Percentiles rank a stretch among this genome's conserved stretches.
Evolutionary conservation across 352 stramenopile genomes (phyloP).

Genomic region (Achlya hypogyna): DNA sequence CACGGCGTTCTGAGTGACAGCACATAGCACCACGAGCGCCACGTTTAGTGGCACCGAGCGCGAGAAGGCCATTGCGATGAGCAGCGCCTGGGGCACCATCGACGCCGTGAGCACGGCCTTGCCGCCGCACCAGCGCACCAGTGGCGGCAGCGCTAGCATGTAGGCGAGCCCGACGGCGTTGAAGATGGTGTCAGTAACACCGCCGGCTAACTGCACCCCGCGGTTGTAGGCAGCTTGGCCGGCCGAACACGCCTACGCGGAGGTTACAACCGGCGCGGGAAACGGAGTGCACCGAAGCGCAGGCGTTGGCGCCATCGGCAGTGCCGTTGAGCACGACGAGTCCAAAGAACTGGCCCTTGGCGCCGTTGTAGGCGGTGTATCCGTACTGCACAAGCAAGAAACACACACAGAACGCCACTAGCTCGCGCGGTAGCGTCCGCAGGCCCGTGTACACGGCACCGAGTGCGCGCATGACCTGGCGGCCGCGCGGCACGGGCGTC

Average conservation of each 20-base stretch:
- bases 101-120: slow-evolving; percentile 31
- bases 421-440: slow-evolving; percentile 14
- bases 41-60: slow-evolving; percentile 29
- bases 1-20: slow-evolving; percentile 30
- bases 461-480: slow-evolving; percentile 22
- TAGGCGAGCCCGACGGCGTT: slow-evolving; percentile 40
- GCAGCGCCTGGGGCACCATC: slow-evolving; percentile 41
- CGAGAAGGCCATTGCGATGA: slow-evolving; percentile 51
- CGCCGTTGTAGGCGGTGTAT: slow-evolving; percentile 30
- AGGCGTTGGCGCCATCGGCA: slow-evolving; percentile 27
- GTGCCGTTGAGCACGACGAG: slow-evolving; percentile 29
- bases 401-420: slow-evolving; percentile 23
- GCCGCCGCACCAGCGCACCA: slow-evolving; percentile 32
- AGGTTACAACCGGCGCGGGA: neutral
- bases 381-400: slow-evolving; percentile 27
- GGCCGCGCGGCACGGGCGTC: neutral
- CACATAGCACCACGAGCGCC: slow-evolving; percentile 36
- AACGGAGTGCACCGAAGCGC: slow-evolving; percentile 9
- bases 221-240: slow-evolving; percentile 36
- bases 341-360: slow-evolving; percentile 30
- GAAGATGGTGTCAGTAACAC: slow-evolving; percentile 38
- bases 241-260: slow-evolving; percentile 23
- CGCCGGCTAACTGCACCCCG: slow-evolving; percentile 36
- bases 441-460: slow-evolving; percentile 23
- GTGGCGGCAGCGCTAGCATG: slow-evolving; percentile 33